Base-by-base conservation (phyloP, 2,329 filamentous ascomycete species). In the Harringtonia aguacate region DNA sequence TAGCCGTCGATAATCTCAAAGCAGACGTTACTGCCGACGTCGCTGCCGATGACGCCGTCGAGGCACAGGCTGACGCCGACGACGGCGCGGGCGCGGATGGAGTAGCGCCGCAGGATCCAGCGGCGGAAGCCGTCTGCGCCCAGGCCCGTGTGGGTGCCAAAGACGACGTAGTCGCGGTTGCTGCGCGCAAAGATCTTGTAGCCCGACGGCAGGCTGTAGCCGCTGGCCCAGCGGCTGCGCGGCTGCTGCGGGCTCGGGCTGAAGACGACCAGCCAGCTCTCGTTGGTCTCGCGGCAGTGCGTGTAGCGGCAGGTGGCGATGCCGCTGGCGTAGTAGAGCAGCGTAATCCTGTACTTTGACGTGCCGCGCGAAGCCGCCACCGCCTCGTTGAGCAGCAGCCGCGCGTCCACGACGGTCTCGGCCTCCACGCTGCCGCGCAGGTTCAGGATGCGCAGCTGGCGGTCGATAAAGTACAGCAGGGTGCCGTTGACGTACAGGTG, bases 151-250 rank as follows among this genome's bases (percentile, higher is more conserved):
- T 79, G 75, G 0, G 77, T 81, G 5, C 81, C 84, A 51, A 76
- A 83, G 53, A 80, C 82, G 3, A 88, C 65, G 56, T 75, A 79
- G 2, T 68, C 54, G 2, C 58, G 53, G 46, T 77, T 76, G 48
- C 86, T 82, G 10, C 83, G 73, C 4, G 83, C 80, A 56, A 87
- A 85, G 2, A 87, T 60, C 47, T 73, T 78, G 24, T 67, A 62
- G 3, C 65, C 66, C 22, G 70, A 70, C 15, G 63, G 54, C 34
- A 79, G 58, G 38, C 45, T 60, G 28, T 57, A 56, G 14, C 70
- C 58, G 3, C 75, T 53, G 15, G 78, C 48, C 21, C 61, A 58
- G 27, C 58, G 52, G 6, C 56, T 55, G 43, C 55, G 52, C 4
- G n/a, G n/a, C n/a, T n/a, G n/a, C n/a, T n/a, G n/a, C n/a, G n/a